Base-by-base conservation (phyloP, 2,329 filamentous ascomycete species). In the Cryphonectria japonica region DNA sequence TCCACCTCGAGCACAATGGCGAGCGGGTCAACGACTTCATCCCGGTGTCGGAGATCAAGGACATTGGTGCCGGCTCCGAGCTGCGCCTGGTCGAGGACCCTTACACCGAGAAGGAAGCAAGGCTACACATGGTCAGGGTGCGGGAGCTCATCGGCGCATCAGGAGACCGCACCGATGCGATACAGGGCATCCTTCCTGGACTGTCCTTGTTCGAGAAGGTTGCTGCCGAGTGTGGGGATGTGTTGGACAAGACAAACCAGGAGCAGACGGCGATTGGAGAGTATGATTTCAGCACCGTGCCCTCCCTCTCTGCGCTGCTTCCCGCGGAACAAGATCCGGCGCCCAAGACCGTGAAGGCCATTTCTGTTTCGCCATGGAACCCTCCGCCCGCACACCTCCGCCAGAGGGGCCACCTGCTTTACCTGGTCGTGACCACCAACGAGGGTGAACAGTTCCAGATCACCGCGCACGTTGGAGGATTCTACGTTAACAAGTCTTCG, bases 51-150 rank as follows among this genome's bases (percentile, higher is more conserved):
- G 95, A 99, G 79, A 92, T 99, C 69, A 87, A 92, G 64, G 94
- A 89, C 70, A 88, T 99, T 69, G 88, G 89, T 68, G 83, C 91
- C 46, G 91, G 94, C 73, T 92, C 95, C 50, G 92, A 95, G 77
- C 87, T 98, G 71, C 88, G 87, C 68, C 84, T 99, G 76, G 90
- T 98, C 69, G 92, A 98, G 82, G 96, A 99, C 79, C 93, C 97
- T 62, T 99, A 99, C 82, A 99, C 94, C 60, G 96, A 99, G 84
- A 98, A 97, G 84, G 96, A 99, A 83, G 95, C 96, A 41, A 91
- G 97, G 75, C 92, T 99, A 86, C 96, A 99, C 82, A 85, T 98
- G 74, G 90, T 99, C 67, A 89, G 96, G 75, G 92, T 97, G 73
- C 89, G 96, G 74, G 96, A 99, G 79, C 87, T 99, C 75, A 94